A percentile compares a stretch with the other conserved stretches of the same genome.
Conservation (phyloP, 1,139 yeast species). For the Yamadazyma sp. region DNA sequence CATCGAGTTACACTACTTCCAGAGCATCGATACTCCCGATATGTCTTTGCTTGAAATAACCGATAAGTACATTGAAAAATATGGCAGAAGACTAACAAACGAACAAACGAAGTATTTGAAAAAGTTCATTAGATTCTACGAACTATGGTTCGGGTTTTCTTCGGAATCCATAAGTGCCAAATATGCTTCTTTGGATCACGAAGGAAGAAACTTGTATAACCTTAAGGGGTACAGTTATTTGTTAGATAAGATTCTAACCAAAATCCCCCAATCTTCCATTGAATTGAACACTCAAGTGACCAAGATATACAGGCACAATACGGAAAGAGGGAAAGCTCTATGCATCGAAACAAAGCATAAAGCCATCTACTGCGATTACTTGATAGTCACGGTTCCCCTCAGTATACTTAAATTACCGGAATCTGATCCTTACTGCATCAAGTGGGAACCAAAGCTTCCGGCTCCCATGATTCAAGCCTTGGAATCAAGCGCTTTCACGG, state of each 20-base stretch:
- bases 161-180: constrained; percentile 69
- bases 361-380: constrained; percentile 43
- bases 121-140: constrained; percentile 55
- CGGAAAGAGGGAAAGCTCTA: constrained; percentile 14
- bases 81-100: constrained; percentile 46
- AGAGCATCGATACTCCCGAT: constrained; percentile 45
- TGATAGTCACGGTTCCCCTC: constrained; percentile 75
- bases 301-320: constrained; percentile 31
- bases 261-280: constrained; percentile 42
- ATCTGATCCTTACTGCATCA: constrained; percentile 43
- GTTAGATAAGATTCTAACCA: constrained; percentile 41
- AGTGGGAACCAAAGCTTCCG: constrained; percentile 65
- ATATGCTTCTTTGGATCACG: constrained; percentile 62
- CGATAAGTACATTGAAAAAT: constrained; percentile 44
- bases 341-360: constrained; percentile 23
- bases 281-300: constrained; percentile 47
- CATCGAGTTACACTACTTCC: constrained; percentile 54
- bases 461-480: constrained; percentile 42
- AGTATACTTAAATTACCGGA: constrained; percentile 53
- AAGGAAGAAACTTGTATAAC: constrained; percentile 74
- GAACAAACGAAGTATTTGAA: constrained; percentile 53
- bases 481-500: constrained; percentile 58
- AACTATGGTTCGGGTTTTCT: constrained; percentile 77
- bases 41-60: constrained; percentile 51
- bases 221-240: constrained; percentile 57